These are phyloP conservation scores for Penicillium pancosmium DNA, from an alignment of 495 filamentous ascomycete species.

Conservation along the genomic window DNA sequence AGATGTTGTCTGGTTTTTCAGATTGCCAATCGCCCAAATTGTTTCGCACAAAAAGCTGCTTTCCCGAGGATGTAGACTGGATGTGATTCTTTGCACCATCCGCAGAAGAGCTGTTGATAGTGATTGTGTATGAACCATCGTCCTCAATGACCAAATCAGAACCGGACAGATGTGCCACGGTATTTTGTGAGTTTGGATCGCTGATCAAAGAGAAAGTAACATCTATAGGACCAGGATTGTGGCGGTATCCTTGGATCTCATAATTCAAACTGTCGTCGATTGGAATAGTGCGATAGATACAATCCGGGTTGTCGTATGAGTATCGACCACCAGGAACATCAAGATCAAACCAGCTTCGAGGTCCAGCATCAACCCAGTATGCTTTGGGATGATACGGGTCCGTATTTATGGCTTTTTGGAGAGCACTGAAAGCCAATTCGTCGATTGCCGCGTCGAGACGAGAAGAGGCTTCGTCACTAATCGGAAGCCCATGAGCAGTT, in stretches of 20 bases:
- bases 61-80: constrained; percentile 9
- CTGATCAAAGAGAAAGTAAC: constrained; percentile 23
- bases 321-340: constrained; percentile 20
- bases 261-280: constrained; percentile 18
- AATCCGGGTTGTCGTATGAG: constrained; percentile 24
- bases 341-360: constrained; percentile 18
- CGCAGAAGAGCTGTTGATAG: constrained; percentile 18
- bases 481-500: constrained; percentile 18
- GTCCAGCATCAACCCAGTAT: constrained; percentile 6
- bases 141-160: constrained; percentile 16
- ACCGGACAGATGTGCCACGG: constrained; percentile 10
- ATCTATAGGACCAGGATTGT: constrained; percentile 15
- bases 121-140: constrained; percentile 22
- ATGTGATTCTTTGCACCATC: constrained; percentile 18
- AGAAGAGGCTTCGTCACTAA: constrained; percentile 21
- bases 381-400: constrained; percentile 3
- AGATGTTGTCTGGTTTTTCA: constrained; percentile 16
- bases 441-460: constrained; percentile 24
- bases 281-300: constrained; percentile 23
- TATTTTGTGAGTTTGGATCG: constrained; percentile 23
- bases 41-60: constrained; percentile 19
- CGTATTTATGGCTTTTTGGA: constrained; percentile 19
- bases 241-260: constrained; percentile 11
- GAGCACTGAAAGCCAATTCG: constrained; percentile 19
- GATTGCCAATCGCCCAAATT: constrained; percentile 19